These are phyloP conservation scores for Botrytis fabae DNA, from an alignment of 2,329 filamentous ascomycete genomes.

Conservation along the genomic window DNA sequence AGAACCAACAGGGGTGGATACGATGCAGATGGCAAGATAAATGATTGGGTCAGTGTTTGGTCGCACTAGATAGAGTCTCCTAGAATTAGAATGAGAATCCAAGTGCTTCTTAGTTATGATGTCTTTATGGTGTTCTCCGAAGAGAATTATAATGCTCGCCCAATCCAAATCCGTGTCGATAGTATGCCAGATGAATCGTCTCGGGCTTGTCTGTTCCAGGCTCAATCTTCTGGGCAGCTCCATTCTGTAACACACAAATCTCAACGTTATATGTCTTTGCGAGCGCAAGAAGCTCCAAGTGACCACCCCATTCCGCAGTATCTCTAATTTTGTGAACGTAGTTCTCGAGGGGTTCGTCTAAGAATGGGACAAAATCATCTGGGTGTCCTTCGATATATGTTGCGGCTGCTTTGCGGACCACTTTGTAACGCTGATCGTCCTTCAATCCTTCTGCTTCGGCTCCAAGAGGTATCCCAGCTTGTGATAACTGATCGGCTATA, in stretches of 20 bases:
- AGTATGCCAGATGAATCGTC: conserved; percentile 87
- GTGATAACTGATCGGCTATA: conserved; percentile 76
- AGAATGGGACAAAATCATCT: conserved; percentile 82
- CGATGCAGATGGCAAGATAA: conserved; percentile 48
- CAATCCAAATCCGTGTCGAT: conserved; percentile 87
- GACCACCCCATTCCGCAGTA: conserved; percentile 94
- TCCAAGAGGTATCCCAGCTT: conserved; percentile 50
- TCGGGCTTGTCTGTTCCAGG: conserved; percentile 49
- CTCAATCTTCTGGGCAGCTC: conserved; percentile 73
- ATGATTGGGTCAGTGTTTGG: conserved; percentile 59
- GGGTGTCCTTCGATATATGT: conserved; percentile 72
- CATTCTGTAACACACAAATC: conserved; percentile 85
- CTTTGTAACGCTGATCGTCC: conserved; percentile 57
- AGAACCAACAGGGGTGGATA: conserved; percentile 52
- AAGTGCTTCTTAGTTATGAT: neutral
- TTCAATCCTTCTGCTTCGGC: conserved; percentile 36
- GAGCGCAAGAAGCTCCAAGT: conserved; percentile 84
- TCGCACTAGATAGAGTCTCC: conserved; percentile 35
- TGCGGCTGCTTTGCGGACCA: conserved; percentile 70
- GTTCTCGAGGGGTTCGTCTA: conserved; percentile 74
- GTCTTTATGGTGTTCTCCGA: conserved; percentile 44
- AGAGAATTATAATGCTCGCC: conserved; percentile 98
- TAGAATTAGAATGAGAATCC: neutral
- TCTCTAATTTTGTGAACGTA: conserved; percentile 78
- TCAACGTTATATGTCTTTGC: conserved; percentile 76